Conservation (phyloP, 306 rosid genomes). For the Purshia tridentata region DNA sequence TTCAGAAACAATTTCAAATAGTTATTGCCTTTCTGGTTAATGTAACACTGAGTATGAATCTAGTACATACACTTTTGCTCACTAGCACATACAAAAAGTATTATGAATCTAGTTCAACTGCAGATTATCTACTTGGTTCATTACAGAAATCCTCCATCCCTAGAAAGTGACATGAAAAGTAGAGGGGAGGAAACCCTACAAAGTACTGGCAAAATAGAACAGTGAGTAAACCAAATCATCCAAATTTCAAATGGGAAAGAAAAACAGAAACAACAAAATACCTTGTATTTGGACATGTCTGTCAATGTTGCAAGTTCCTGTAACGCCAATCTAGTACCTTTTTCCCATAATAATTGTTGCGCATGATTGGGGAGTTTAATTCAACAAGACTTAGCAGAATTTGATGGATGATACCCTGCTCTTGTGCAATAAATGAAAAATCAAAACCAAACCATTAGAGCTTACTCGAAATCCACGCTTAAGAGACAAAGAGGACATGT, state of each 20-base stretch:
- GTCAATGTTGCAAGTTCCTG: constrained; percentile 14
- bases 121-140: constrained; percentile 2
- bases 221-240: background rate
- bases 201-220: background rate
- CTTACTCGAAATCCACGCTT: background rate
- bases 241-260: background rate
- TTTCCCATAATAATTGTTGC: constrained; percentile 43
- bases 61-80: background rate
- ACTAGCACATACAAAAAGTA: too few species aligned
- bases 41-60: too few species aligned
- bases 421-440: constrained; percentile 2
- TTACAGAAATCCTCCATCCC: background rate
- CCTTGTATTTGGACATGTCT: constrained; percentile 19
- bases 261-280: background rate
- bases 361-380: constrained; percentile 30
- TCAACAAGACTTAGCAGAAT: constrained; percentile 34
- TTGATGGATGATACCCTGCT: constrained; percentile 35
- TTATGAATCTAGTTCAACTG: background rate
- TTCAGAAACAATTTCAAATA: background rate
- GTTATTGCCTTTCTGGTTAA: background rate
- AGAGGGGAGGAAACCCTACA: constrained; percentile 1
- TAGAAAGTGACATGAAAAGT: background rate
- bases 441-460: background rate
- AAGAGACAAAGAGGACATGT: background rate
- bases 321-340: constrained; percentile 45